These are phyloP conservation scores for Talaromyces sp. DNA, from an alignment of 2,329 filamentous ascomycete species.

Conservation along the genomic window DNA sequence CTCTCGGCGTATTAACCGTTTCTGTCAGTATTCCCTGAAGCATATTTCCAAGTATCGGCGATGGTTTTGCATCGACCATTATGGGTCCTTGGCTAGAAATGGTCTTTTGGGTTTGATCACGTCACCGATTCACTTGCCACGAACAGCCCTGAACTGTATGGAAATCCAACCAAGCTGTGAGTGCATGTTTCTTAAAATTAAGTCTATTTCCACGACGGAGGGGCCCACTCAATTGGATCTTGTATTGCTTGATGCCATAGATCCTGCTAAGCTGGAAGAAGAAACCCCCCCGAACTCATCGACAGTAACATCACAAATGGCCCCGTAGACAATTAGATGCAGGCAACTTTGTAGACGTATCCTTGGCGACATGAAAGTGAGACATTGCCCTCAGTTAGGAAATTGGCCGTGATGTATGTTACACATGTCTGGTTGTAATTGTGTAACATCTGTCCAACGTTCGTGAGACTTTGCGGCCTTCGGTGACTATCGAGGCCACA, in stretches of 20 bases:
- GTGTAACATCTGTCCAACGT: background rate
- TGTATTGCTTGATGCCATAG: background rate
- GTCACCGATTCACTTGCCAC: background rate
- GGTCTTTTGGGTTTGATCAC: background rate
- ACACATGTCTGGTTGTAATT: too few species aligned
- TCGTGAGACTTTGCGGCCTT: background rate
- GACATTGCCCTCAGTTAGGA: background rate
- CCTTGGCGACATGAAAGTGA: background rate
- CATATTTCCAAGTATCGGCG: background rate
- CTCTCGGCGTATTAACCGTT: background rate
- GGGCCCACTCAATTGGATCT: background rate
- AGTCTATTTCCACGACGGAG: background rate
- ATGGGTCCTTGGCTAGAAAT: background rate
- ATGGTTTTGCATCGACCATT: background rate
- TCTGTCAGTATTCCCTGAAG: background rate
- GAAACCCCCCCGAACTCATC: background rate
- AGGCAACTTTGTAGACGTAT: background rate
- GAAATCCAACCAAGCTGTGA: background rate
- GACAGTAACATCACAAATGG: background rate
- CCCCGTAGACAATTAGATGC: background rate
- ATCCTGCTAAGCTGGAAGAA: background rate
- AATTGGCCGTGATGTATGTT: background rate
- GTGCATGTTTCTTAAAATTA: background rate
- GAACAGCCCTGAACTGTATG: background rate
- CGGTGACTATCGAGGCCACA: background rate